Percentiles rank a stretch among this genome's conserved stretches.
Conservation (phyloP, 2,329 filamentous ascomycete species). For the Talaromyces albobiverticillius region DNA sequence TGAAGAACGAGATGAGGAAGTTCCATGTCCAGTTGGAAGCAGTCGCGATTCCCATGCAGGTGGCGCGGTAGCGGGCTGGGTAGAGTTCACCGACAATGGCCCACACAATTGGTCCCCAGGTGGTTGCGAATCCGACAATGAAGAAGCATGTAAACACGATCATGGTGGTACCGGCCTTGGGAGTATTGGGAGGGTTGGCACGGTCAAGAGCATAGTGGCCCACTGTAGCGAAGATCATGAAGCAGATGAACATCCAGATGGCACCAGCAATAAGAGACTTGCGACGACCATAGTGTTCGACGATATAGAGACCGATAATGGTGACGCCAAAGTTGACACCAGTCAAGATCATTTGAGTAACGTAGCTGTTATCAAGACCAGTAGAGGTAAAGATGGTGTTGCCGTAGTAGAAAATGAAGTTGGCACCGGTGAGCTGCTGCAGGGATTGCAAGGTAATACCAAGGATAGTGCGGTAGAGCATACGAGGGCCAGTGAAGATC, state of each 20-base stretch:
- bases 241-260: conserved; percentile 66
- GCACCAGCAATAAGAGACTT: conserved; percentile 65
- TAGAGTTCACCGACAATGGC: conserved; percentile 46
- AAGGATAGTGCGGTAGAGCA: conserved; percentile 46
- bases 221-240: conserved; percentile 57
- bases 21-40: conserved; percentile 78
- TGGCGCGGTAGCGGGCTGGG: conserved; percentile 58
- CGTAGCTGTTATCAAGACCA: conserved; percentile 63
- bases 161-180: conserved; percentile 61
- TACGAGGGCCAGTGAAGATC: conserved; percentile 47
- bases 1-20: conserved; percentile 75
- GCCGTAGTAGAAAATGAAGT: conserved; percentile 53
- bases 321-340: conserved; percentile 68
- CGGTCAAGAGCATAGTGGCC: conserved; percentile 47
- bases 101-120: conserved; percentile 63
- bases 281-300: conserved; percentile 67
- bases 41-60: conserved; percentile 73
- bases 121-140: conserved; percentile 68
- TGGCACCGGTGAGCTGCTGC: conserved; percentile 49
- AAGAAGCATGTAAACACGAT: conserved; percentile 73
- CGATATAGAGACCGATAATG: conserved; percentile 66
- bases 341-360: conserved; percentile 65
- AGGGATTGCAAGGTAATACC: conserved; percentile 47
- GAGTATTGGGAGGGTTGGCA: conserved; percentile 41
- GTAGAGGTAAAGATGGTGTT: conserved; percentile 64